phyloP scores from a whole-genome alignment of 164 flowering plant genomes.

The Hamamelis virginiana region DNA sequence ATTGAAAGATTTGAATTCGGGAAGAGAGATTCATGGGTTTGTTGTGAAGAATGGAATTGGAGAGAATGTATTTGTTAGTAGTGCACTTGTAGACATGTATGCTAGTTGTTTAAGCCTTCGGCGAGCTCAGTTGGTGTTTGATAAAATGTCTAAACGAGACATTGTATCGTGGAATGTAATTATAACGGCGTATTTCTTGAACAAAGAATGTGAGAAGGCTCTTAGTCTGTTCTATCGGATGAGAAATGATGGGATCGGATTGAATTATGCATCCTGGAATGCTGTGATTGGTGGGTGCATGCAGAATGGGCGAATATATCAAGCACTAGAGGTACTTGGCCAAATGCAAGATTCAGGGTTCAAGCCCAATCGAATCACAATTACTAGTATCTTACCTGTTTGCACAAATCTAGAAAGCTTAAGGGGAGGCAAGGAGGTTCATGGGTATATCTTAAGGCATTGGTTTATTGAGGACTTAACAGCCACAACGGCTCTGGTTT shows the following conservation, averaged over 20 bases:
- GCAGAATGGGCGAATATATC: slow-evolving; percentile 42
- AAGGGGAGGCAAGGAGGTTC: slow-evolving; percentile 50
- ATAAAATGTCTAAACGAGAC: slow-evolving; percentile 39
- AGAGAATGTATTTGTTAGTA: slow-evolving; percentile 47
- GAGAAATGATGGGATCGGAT: slow-evolving; percentile 33
- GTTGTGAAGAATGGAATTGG: slow-evolving; percentile 43
- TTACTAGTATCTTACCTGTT: slow-evolving; percentile 47
- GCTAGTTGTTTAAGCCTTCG: slow-evolving; percentile 45
- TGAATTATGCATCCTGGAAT: slow-evolving; percentile 52
- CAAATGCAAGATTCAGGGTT: slow-evolving; percentile 45
- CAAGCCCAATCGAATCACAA: slow-evolving; percentile 52
- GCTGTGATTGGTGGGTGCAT: slow-evolving; percentile 54
- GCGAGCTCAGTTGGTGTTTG: slow-evolving; percentile 45
- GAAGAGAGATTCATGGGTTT: slow-evolving; percentile 55
- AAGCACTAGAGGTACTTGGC: slow-evolving; percentile 35
- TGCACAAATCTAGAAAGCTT: slow-evolving; percentile 44
- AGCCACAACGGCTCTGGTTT: slow-evolving; percentile 43
- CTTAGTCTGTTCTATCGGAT: slow-evolving; percentile 35
- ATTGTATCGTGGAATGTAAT: slow-evolving; percentile 58
- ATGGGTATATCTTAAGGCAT: slow-evolving; percentile 41
- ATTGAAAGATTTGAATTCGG: slow-evolving; percentile 39
- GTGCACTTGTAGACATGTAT: slow-evolving; percentile 59
- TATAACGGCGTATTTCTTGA: slow-evolving; percentile 37
- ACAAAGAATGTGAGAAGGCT: slow-evolving; percentile 48
- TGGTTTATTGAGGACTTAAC: slow-evolving; percentile 29